Base-by-base conservation (phyloP, 345 rosid species). In the Citrus trifoliata region DNA sequence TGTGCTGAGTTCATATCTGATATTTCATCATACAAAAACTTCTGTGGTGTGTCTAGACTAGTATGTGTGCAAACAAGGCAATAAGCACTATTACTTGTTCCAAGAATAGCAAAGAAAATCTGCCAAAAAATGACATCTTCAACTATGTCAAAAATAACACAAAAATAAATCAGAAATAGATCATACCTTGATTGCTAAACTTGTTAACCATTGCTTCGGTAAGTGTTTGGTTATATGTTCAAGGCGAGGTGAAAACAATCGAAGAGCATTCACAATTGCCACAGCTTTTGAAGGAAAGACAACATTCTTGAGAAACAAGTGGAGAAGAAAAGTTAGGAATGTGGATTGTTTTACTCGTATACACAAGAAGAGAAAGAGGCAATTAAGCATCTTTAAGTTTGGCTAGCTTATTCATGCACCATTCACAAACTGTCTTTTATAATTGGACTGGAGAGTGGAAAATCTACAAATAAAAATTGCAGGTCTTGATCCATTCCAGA, bases 271-370 rank as follows among this genome's bases (percentile, higher is more conserved):
- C 84, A 92, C 99, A 46, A 94, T 94, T 63, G 97, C 97, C 51
- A 89, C 98, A 79, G 91, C 87, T 83, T 97, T 91, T 63, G 97
- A 92, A 75, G 98, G 99, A 88, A 95, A 95, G 76, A 95, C 92
- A 67, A 91, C 85, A 79, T 95, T 95, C 98, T 95, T 27, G 53
- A 22, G 21, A 33, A 19, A n/a, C 27, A 65, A 40, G 42, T 8
- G 42, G 42, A 38, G 10, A 38, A 38, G 42, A 8, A 38, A 38
- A 38, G 42, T 38, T 38, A 38, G 42, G 42, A 38, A 8, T 38
- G 42, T 38, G 42, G 42, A 38, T 37, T 60, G 71, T 80, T 68
- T 53, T 55, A 56, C 40, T 42, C 70, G 22, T n/a, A 12, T 24
- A 16, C 5, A 35, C 18, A 10, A 35, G 27, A 14, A 18, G 37